phyloP scores from a whole-genome alignment of 2,329 filamentous ascomycete genomes.

The Periconia digitata region DNA sequence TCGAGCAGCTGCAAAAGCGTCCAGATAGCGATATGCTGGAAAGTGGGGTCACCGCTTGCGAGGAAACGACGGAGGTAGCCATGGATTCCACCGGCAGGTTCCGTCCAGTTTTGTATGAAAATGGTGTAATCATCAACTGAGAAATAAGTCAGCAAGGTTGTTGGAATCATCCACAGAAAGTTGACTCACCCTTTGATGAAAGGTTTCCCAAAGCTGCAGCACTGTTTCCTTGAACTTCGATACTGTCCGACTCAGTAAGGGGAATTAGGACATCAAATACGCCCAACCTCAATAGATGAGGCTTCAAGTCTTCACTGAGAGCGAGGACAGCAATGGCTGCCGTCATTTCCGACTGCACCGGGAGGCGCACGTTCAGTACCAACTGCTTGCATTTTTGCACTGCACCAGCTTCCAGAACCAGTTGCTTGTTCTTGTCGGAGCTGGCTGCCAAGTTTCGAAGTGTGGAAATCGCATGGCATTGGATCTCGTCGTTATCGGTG shows the following conservation, averaged over 20 bases:
- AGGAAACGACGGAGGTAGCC: constrained; percentile 93
- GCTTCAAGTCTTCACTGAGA: constrained; percentile 92
- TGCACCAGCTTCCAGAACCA: constrained; percentile 94
- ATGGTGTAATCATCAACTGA: constrained; percentile 94
- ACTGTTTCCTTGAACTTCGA: constrained; percentile 98
- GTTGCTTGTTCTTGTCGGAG: constrained; percentile 94
- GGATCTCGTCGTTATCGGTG: constrained; percentile 97
- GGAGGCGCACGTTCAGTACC: constrained; percentile 87
- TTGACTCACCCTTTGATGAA: constrained; percentile 82
- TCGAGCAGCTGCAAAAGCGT: constrained; percentile 93
- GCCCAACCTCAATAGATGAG: constrained; percentile 83
- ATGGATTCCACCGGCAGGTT: constrained; percentile 91
- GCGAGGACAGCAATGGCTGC: constrained; percentile 97
- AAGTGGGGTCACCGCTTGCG: constrained; percentile 90
- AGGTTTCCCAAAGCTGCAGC: constrained; percentile 93
- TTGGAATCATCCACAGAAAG: neutral
- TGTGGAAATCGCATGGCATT: constrained; percentile 97
- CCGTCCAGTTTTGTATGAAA: constrained; percentile 90
- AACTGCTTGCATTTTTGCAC: constrained; percentile 99
- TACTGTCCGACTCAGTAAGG: constrained; percentile 89
- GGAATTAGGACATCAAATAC: constrained; percentile 97
- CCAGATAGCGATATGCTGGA: constrained; percentile 99
- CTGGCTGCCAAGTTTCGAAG: constrained; percentile 93
- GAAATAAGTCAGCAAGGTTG: constrained; percentile 24
- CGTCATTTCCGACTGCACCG: constrained; percentile 98